Percentiles rank a stretch among this genome's conserved stretches.
phyloP scores from a whole-genome alignment of 495 filamentous ascomycete genomes.

The Cudoniella acicularis region DNA sequence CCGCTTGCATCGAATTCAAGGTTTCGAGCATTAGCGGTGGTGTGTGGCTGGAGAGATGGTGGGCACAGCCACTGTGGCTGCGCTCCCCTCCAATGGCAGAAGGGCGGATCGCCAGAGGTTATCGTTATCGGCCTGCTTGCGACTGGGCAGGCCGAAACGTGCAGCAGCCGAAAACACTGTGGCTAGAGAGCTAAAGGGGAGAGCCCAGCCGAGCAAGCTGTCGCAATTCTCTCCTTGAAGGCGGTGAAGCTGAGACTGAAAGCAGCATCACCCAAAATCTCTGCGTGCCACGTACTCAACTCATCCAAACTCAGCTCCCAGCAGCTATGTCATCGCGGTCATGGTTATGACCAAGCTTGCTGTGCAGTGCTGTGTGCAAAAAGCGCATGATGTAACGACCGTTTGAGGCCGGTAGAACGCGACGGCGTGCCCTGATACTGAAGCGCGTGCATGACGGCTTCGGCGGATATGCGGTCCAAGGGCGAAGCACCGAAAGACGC shows the following conservation, averaged over 20 bases:
- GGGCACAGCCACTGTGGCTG: not conserved
- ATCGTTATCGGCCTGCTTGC: not conserved
- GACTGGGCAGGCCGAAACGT: not conserved
- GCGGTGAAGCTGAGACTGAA: not conserved
- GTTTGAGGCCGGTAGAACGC: not conserved
- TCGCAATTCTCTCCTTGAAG: not conserved
- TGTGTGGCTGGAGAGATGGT: not conserved
- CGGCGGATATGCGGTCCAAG: not conserved
- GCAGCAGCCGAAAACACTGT: not conserved
- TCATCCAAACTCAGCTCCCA: too few relatives aligned
- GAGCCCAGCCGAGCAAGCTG: too few relatives aligned
- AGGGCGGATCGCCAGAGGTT: not conserved
- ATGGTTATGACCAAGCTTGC: too few relatives aligned
- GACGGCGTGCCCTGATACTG: not conserved
- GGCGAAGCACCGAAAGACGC: not conserved
- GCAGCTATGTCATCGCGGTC: too few relatives aligned
- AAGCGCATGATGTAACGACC: not conserved
- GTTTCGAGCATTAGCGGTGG: not conserved
- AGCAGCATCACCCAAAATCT: not conserved
- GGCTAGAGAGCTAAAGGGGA: not conserved
- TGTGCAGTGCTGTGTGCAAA: not conserved
- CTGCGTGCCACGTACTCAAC: not conserved
- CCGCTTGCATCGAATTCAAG: not conserved
- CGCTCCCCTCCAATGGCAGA: not conserved
- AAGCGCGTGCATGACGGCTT: not conserved